Evolutionary conservation across 148 eudicot species (phyloP).

Genomic region (Limonium bicolor): DNA sequence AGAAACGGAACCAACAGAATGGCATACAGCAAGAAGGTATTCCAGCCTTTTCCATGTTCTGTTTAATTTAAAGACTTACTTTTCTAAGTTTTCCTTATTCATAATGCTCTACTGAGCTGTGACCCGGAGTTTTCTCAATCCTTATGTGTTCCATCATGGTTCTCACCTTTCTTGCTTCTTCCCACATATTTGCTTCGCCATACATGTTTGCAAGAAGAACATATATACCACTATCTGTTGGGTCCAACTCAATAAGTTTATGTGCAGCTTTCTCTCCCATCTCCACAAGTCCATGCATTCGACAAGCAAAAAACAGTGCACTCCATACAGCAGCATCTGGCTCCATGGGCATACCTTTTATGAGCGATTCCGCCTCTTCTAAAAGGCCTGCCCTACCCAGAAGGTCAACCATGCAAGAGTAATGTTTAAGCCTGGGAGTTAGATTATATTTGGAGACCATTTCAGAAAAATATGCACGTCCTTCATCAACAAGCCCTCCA

Average conservation of each 20-base stretch:
- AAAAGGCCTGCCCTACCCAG: conserved; percentile 49
- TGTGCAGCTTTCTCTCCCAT: conserved; percentile 56
- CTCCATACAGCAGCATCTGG: conserved; percentile 53
- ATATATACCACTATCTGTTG: conserved; percentile 42
- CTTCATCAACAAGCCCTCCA: conserved; percentile 51
- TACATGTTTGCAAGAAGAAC: conserved; percentile 50
- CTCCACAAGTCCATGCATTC: conserved; percentile 29
- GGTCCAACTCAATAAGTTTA: conserved; percentile 47
- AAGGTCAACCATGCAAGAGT: conserved; percentile 58
- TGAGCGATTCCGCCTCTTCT: conserved; percentile 43
- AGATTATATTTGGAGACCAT: conserved; percentile 34
- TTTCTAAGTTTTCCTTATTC: too few relatives aligned
- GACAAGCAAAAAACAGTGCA: conserved; percentile 41
- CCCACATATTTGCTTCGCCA: conserved; percentile 49
- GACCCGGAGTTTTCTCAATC: conserved; percentile 51
- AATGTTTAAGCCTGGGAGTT: conserved; percentile 34
- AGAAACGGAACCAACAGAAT: too few relatives aligned
- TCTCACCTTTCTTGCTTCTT: conserved; percentile 34
- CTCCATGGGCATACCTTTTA: conserved; percentile 40
- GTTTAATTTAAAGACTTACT: too few relatives aligned
- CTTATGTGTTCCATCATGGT: conserved; percentile 32
- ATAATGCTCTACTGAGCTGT: conserved; percentile 46
- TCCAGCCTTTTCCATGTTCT: too few relatives aligned
- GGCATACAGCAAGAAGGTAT: too few relatives aligned
- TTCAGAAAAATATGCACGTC: conserved; percentile 30